Base-by-base conservation (phyloP, 331 rosid genomes). In the Acacia pycnantha region DNA sequence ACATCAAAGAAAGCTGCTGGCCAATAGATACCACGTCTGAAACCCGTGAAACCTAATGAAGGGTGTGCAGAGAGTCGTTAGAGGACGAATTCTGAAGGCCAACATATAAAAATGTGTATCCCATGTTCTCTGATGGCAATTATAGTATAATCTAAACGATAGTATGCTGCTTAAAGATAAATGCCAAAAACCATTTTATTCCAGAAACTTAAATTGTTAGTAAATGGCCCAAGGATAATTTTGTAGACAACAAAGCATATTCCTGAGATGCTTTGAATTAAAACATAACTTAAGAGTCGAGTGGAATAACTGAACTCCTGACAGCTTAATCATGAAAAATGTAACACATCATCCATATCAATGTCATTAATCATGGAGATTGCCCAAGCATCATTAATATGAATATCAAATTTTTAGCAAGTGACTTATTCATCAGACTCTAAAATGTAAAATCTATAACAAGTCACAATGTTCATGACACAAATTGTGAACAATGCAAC, bases 1-100 rank as follows among this genome's bases (percentile, higher is more conserved):
- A 95, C 93, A 80, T 90, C 90, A 92, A 66, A 77, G 96, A 85
- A 88, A 95, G 84, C 79, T 87, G 90, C 87, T 91, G 97, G 81
- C 98, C 99, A 80, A 95, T 76, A 77, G 97, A 86, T 64, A 95
- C 85, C 67, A 85, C 86, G 67, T 93, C 99, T 44, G 99, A 79
- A 88, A 93, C 84, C 66, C 91, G 91, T 76, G 91, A 72, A 61
- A 95, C 94, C 99, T 95, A 88, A 40, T 46, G 77, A 81, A 82
- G 50, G 73, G 83, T 76, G 67, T 14, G 24, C 24, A 62, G 6
- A 58, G 18, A 56, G 54, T 56, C 51, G 35, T 77, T 73, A n/a
- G 65, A 14, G 54, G 62, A 68, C 9, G 26, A 74, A 26, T 50
- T 40, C 44, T 18, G 24, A 48, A 18, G 22, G 43, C 43, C 62